phyloP scores from a whole-genome alignment of 345 rosid species.

The Rhodamnia argentea region DNA sequence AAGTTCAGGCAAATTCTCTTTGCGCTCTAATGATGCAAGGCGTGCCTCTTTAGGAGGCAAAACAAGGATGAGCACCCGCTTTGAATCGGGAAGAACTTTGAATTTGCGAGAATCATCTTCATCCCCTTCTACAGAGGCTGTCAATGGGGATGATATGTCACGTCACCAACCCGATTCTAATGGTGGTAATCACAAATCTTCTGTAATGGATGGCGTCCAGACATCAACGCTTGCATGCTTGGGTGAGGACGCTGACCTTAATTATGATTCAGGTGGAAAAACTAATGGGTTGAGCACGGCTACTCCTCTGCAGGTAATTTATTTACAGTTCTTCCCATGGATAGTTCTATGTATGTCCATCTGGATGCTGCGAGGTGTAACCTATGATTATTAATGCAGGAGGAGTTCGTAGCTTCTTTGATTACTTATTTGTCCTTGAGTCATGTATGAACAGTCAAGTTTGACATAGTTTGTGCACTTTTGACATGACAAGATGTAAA shows the following conservation, averaged over 20 bases:
- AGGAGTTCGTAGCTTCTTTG: neutral
- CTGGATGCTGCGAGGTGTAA: neutral
- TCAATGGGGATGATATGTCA: conserved; percentile 14
- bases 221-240: neutral
- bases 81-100: conserved; percentile 12
- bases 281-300: neutral
- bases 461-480: neutral
- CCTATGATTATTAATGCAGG: neutral
- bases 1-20: conserved; percentile 23
- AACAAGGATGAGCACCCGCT: conserved; percentile 1
- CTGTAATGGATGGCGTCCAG: conserved; percentile 8
- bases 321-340: neutral
- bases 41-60: conserved; percentile 16
- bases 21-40: conserved; percentile 13
- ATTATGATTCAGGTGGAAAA: conserved; percentile 9
- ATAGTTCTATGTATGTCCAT: neutral
- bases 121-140: conserved; percentile 15
- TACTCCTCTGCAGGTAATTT: conserved; percentile 24
- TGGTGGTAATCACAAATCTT: conserved; percentile 10
- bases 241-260: neutral
- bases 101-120: conserved; percentile 11
- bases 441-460: neutral
- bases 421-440: neutral
- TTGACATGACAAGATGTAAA: neutral
- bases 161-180: conserved; percentile 9